Conservation (phyloP, 225 moss, liverwort and hornwort species). For the Physcomitrellopsis africana region DNA sequence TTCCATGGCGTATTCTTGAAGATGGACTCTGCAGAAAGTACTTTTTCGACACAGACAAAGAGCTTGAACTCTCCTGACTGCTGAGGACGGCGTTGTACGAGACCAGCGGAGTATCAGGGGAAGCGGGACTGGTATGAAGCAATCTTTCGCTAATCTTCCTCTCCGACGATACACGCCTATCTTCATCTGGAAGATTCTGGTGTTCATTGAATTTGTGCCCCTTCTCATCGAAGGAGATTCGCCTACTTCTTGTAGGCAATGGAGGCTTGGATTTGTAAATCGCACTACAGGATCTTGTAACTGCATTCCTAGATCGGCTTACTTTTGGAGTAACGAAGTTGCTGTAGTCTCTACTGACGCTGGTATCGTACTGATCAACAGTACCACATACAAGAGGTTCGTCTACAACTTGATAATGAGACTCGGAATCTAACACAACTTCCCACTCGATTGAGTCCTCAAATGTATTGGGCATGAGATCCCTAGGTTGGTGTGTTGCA, state of each 20-base stretch:
- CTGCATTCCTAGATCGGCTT: constrained; percentile 20
- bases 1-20: constrained; percentile 20
- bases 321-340: constrained; percentile 36
- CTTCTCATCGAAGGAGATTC: constrained; percentile 45
- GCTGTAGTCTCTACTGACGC: constrained; percentile 7
- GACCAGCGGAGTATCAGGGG: constrained; percentile 30
- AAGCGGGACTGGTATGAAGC: constrained; percentile 37
- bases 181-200: constrained; percentile 21
- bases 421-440: constrained; percentile 16
- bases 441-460: constrained; percentile 31
- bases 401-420: not conserved
- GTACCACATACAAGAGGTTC: constrained; percentile 10
- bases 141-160: constrained; percentile 28
- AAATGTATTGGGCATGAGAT: constrained; percentile 22
- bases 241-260: constrained; percentile 29
- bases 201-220: constrained; percentile 28
- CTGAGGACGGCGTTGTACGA: constrained; percentile 22
- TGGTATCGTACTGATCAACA: constrained; percentile 23
- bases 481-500: constrained; percentile 21
- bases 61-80: constrained; percentile 35
- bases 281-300: constrained; percentile 36
- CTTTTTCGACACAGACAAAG: constrained; percentile 53
- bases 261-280: constrained; percentile 37
- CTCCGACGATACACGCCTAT: constrained; percentile 10
- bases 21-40: constrained; percentile 60